These are phyloP conservation scores for Collybia sp. DNA, from an alignment of 768 basidiomycete species.

Conservation along the genomic window DNA sequence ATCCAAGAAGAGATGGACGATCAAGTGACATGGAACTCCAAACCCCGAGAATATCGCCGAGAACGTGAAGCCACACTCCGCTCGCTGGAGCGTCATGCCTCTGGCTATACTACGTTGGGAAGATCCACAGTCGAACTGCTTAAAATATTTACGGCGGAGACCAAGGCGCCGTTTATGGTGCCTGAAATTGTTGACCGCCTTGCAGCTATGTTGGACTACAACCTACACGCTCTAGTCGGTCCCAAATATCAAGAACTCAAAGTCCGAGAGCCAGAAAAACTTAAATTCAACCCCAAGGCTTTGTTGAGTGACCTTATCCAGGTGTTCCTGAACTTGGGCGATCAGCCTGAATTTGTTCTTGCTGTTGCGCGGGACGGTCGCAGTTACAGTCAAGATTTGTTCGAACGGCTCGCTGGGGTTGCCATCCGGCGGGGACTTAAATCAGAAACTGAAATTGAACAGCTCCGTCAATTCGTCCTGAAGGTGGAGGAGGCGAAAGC, in stretches of 20 bases:
- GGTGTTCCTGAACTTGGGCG: slow-evolving; percentile 85
- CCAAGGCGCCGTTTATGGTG: slow-evolving; percentile 90
- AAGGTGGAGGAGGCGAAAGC: slow-evolving; percentile 83
- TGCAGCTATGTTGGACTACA: slow-evolving; percentile 96
- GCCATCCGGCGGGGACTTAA: slow-evolving; percentile 63
- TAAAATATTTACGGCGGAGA: slow-evolving; percentile 88
- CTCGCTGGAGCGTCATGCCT: slow-evolving; percentile 78
- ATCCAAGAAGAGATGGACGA: slow-evolving; percentile 86
- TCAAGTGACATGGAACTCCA: slow-evolving; percentile 60
- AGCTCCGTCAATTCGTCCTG: slow-evolving; percentile 62
- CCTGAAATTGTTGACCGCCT: slow-evolving; percentile 94
- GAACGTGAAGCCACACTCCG: slow-evolving; percentile 80
- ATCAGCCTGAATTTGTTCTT: slow-evolving; percentile 70
- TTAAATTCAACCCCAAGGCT: slow-evolving; percentile 80
- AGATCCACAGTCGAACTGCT: slow-evolving; percentile 87
- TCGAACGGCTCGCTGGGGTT: slow-evolving; percentile 71
- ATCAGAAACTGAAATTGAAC: slow-evolving; percentile 69
- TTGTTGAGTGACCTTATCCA: slow-evolving; percentile 85
- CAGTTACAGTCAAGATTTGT: slow-evolving; percentile 82
- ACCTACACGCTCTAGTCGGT: slow-evolving; percentile 84
- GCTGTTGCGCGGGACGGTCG: slow-evolving; percentile 94
- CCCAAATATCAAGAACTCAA: slow-evolving; percentile 83
- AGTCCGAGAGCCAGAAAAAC: slow-evolving; percentile 83
- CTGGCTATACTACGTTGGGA: slow-evolving; percentile 83
- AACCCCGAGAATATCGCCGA: slow-evolving; percentile 67